phyloP scores from a whole-genome alignment of 1,284 basidiomycete species.

The Jaminaea rosea region DNA sequence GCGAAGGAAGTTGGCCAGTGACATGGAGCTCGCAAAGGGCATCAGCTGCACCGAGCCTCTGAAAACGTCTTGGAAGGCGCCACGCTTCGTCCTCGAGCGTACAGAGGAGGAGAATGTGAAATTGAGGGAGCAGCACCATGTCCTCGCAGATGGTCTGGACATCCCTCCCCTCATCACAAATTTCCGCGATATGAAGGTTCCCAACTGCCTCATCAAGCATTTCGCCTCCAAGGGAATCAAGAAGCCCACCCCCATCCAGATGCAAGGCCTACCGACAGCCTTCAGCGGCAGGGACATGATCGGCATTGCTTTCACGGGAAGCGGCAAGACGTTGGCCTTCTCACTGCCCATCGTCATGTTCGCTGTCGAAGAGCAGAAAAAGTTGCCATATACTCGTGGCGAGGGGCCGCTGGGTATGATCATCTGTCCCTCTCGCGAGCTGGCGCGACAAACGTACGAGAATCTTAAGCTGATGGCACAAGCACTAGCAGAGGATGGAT shows the following conservation, averaged over 20 bases:
- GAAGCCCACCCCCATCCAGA: slow-evolving; percentile 85
- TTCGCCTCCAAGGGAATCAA: slow-evolving; percentile 69
- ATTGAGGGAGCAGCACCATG: slow-evolving; percentile 81
- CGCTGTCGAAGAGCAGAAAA: slow-evolving; percentile 66
- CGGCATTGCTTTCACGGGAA: slow-evolving; percentile 51
- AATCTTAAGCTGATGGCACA: slow-evolving; percentile 77
- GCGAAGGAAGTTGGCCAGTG: slow-evolving; percentile 78
- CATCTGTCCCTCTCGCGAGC: slow-evolving; percentile 57
- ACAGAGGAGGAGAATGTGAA: slow-evolving; percentile 62
- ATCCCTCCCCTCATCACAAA: slow-evolving; percentile 88
- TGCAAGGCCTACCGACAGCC: slow-evolving; percentile 90
- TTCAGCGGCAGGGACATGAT: slow-evolving; percentile 51
- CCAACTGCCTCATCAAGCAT: slow-evolving; percentile 64
- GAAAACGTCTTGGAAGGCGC: slow-evolving; percentile 80
- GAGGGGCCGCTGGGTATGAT: slow-evolving; percentile 93
- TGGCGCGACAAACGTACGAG: slow-evolving; percentile 74
- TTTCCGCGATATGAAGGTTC: slow-evolving; percentile 96
- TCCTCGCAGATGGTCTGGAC: slow-evolving; percentile 80
- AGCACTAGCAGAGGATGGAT: slow-evolving; percentile 69
- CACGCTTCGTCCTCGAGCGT: slow-evolving; percentile 68
- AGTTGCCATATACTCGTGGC: slow-evolving; percentile 76
- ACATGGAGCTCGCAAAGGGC: slow-evolving; percentile 83
- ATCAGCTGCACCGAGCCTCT: slow-evolving; percentile 81
- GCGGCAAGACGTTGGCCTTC: slow-evolving; percentile 51
- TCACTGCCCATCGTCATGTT: slow-evolving; percentile 59